Base-by-base conservation (phyloP, 1,139 yeast species). In the Debaryomyces coudertii region DNA sequence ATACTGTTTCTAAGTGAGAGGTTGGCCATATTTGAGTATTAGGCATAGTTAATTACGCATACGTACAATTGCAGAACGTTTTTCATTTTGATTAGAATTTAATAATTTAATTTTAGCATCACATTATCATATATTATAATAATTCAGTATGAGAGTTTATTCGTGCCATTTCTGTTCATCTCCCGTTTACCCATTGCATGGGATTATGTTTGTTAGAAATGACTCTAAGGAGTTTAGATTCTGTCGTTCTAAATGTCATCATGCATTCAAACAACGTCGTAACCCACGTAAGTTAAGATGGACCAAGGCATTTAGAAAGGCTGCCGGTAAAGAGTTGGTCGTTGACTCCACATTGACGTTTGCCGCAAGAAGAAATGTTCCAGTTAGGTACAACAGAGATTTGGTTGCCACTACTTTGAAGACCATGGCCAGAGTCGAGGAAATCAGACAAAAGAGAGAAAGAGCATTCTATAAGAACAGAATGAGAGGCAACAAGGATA, bases 291-390 rank as follows among this genome's bases (percentile, higher is more conserved):
- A 93, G 73, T 85, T 92, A 70, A 87, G 82, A 73, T 93, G 99
- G 99, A 93, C 99, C 50, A 93, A 95, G 71, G 98, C 99, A 1
- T 93, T 95, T 81, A 85, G 99, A 76, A 93, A 93, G 71, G 96
- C 98, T 50, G 98, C 98, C 43, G 99, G 99, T 61, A 93, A 93
- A 69, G 99, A 93, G 68, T 82, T 93, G 78, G 97, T 95, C 41
- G 98, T 93, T 50, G 99, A 93, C 65, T 87, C 97, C 11, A 92
- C 99, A 6, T 80, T 93, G 63, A 89, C 98, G 1, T 93, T 95
- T 69, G 96, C 96, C 50, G 90, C 95, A 53, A 88, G 98, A 75
- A 88, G 99, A 78, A 92, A 95, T 63, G 95, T 93, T 46, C 99
- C 99, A 38, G 97, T 93, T 45, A 84, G 99, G 69, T 93, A 93